Evolutionary conservation across 371 early-diverging fungal genomes (phyloP), one percentile per base, ranked within the genome.

Genomic region (Capillidium heterosporum): DNA sequence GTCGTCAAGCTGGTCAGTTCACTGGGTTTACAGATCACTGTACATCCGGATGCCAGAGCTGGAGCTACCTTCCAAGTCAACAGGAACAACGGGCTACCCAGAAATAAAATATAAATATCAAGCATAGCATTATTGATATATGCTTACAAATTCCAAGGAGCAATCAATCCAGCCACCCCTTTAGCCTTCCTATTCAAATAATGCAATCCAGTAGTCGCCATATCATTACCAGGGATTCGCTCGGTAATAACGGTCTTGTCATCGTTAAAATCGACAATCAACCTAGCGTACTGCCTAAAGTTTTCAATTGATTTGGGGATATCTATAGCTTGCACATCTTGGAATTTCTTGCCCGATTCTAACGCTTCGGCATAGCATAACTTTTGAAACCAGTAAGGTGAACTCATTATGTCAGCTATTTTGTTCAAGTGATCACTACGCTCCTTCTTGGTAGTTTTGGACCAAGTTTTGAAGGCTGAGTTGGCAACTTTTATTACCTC

Each of bases 11-110:
- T 71, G 15, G 83, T 85, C 57, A 86, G 69, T 65, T 86, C 86
- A 41, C 72, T 71, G 0, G 87, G 85, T 66, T 86, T 86, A 61
- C 78, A 72, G 5, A 87, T 77, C 32, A 56, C 50, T 2, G 48
- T 59, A 44, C 32, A 54, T 7, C 57, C 59, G 29, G 59, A 62
- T 29, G 80, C 85, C 41, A 85, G 65, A 56, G 76, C 74, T 0
- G 85, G 84, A 8, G 87, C 87, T 50, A 86, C 75, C 65, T 86
- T 86, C 81, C 82, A 81, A 5, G 81, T 80, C 29, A 85, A 64
- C 31, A 84, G 66, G 58, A 79, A 82, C 54, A 82, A 53, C 1
- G 85, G 84, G 49, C 69, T 69, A 60, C 10, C 31, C 44, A 46
- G 52, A 50, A 23, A n/a, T 13, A 3, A 50, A 41, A 31, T 5